Base-by-base conservation (phyloP, 352 stramenopile species). In the Globisporangium cystogenes region DNA sequence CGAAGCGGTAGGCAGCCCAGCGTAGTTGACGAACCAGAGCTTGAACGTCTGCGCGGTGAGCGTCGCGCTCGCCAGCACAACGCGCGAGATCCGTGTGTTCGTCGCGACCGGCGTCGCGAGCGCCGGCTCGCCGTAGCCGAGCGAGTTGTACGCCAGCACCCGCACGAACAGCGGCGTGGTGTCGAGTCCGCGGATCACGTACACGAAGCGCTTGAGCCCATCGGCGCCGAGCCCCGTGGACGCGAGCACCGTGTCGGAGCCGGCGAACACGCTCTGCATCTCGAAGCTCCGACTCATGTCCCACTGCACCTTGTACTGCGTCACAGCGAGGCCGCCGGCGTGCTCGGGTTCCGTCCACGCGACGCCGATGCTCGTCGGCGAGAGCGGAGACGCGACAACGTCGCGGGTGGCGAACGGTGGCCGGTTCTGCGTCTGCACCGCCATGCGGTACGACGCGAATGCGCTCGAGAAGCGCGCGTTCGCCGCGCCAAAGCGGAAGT, bases 221-320 rank as follows among this genome's bases (percentile, higher is more conserved):
- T 51, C 11, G 5, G 11, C 47, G 15, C 24, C 60, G 7, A 36
- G n/a, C 2, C 40, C 41, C 4, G 37, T 8, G 12, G 23, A 20
- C 0, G 61, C 53, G 33, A 60, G 42, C 40, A 91, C 59, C 4
- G 73, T 55, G 4, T 72, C 68, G 0, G 71, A 83, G 2, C 74
- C 81, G 2, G 78, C 53, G 23, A 76, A 85, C 23, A 86, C 68
- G 26, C 69, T 86, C 57, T 87, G 72, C 49, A 78, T 65, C 33
- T 93, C 77, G 62, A 98, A 98, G 31, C 66, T 74, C 11, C 72
- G 60, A 39, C 81, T 90, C 20, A 82, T 73, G 51, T 97, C 93
- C 92, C 93, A 98, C 65, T 98, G 86, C 8, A 98, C 62, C 26
- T 85, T 88, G 72, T 97, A 98, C 49, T 95, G 76, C n/a, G 79